These are phyloP conservation scores for Aspergillus calidoustus DNA, from an alignment of 2,329 filamentous ascomycete genomes.

Conservation along the genomic window DNA sequence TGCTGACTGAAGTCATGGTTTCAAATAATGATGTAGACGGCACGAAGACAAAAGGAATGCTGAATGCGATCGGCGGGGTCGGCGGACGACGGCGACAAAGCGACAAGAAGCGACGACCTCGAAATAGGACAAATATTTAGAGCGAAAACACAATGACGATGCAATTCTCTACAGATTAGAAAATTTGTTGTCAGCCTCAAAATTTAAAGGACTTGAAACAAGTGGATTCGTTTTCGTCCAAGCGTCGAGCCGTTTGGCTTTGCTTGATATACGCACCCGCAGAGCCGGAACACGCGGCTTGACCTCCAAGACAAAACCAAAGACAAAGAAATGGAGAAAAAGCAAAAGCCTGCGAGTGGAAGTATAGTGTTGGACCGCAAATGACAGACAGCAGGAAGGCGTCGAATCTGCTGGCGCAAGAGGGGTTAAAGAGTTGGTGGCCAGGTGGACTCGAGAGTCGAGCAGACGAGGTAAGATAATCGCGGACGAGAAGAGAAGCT, in stretches of 20 bases:
- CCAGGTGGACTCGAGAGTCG: background rate
- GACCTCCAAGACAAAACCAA: slow-evolving; percentile 15
- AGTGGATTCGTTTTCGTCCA: slow-evolving; percentile 24
- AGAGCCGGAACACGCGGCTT: slow-evolving; percentile 12
- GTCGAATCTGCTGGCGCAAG: background rate
- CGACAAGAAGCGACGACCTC: background rate
- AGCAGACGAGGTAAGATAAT: background rate
- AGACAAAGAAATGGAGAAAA: slow-evolving; percentile 9
- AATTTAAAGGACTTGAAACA: slow-evolving; percentile 16
- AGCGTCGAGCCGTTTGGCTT: slow-evolving; percentile 23
- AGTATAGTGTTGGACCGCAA: background rate
- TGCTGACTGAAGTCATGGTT: slow-evolving; percentile 33
- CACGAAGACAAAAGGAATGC: slow-evolving; percentile 1
- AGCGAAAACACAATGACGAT: background rate
- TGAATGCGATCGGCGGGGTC: slow-evolving; percentile 26
- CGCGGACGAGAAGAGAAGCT: slow-evolving; percentile 6
- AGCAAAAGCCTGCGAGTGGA: slow-evolving; percentile 4
- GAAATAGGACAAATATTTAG: background rate
- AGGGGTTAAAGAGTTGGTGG: slow-evolving; percentile 2
- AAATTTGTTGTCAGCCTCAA: slow-evolving; percentile 25
- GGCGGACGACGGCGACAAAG: background rate
- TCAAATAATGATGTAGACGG: background rate
- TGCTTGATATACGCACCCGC: slow-evolving; percentile 22
- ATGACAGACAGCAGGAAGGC: background rate
- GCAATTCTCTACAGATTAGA: slow-evolving; percentile 19